Evolutionary conservation across 495 filamentous ascomycete species (phyloP).

Genomic region (Penicillium verhagenii): DNA sequence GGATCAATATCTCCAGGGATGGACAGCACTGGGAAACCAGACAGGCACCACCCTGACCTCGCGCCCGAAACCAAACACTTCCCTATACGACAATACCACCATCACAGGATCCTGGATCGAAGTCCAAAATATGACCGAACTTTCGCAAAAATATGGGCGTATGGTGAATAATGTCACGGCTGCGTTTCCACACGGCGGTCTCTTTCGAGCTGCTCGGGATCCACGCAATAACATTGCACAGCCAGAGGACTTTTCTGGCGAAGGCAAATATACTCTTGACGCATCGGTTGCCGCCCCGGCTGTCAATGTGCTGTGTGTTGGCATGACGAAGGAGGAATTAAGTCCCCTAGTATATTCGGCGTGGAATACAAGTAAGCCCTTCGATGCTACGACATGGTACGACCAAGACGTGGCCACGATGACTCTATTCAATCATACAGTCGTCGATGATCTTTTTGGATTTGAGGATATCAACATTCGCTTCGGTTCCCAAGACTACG

Average conservation of each 20-base stretch:
- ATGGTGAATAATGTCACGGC: slow-evolving; percentile 71
- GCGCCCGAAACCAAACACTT: slow-evolving; percentile 53
- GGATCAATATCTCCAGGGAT: slow-evolving; percentile 47
- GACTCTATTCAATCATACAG: slow-evolving; percentile 61
- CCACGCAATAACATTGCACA: slow-evolving; percentile 62
- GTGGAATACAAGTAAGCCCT: slow-evolving; percentile 52
- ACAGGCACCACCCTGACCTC: slow-evolving; percentile 31
- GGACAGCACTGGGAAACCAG: slow-evolving; percentile 30
- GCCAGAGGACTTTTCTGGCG: slow-evolving; percentile 59
- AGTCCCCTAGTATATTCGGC: slow-evolving; percentile 57
- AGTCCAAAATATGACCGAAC: slow-evolving; percentile 41
- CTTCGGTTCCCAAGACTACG: too few relatives aligned
- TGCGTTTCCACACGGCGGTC: slow-evolving; percentile 68
- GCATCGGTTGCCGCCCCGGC: slow-evolving; percentile 65
- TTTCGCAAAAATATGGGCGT: slow-evolving; percentile 45
- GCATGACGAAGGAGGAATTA: slow-evolving; percentile 57
- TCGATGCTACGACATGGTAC: slow-evolving; percentile 38
- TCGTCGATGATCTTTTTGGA: slow-evolving; percentile 66
- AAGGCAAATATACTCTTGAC: slow-evolving; percentile 62
- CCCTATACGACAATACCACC: slow-evolving; percentile 65
- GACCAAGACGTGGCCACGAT: slow-evolving; percentile 39
- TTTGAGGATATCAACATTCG: too few relatives aligned
- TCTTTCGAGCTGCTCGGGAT: slow-evolving; percentile 60
- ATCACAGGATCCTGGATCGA: slow-evolving; percentile 61
- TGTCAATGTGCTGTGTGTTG: slow-evolving; percentile 68